phyloP scores from a whole-genome alignment of 176 grass and related monocot genomes.

The Leersia perrieri region DNA sequence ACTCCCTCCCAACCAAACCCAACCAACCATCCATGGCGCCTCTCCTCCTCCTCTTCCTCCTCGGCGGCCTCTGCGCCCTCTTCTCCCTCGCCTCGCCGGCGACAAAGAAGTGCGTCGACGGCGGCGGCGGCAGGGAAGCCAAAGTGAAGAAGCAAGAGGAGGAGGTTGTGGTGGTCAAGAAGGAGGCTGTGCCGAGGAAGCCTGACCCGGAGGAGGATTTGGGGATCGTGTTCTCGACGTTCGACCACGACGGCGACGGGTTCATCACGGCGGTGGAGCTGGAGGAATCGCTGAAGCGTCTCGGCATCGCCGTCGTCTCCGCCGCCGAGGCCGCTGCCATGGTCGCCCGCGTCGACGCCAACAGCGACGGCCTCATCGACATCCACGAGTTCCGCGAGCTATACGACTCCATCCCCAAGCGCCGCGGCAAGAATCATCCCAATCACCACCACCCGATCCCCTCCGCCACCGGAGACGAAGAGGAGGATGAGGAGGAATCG shows the following conservation, averaged over 20 bases:
- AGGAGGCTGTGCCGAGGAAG: not conserved
- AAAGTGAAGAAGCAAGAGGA: not conserved
- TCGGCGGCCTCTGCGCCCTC: constrained; percentile 51
- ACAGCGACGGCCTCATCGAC: constrained; percentile 86
- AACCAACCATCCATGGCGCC: constrained; percentile 37
- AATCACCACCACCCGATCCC: not conserved
- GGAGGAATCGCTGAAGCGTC: constrained; percentile 64
- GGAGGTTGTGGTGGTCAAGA: not conserved
- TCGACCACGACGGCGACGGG: constrained; percentile 87
- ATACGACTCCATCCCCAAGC: constrained; percentile 63
- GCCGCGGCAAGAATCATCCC: constrained; percentile 9
- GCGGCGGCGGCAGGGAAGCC: not conserved
- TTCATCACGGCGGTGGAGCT: constrained; percentile 81
- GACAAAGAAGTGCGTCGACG: constrained; percentile 35
- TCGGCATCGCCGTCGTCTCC: constrained; percentile 56
- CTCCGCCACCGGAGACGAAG: not conserved
- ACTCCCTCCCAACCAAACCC: not conserved
- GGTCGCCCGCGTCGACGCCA: constrained; percentile 68
- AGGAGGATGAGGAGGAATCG: constrained; percentile 32
- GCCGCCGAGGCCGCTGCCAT: constrained; percentile 42
- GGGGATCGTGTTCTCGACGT: constrained; percentile 69
- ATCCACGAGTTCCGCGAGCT: constrained; percentile 80
- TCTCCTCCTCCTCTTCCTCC: constrained; percentile 52
- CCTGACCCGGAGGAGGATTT: constrained; percentile 32
- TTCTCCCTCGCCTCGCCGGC: not conserved